Evolutionary conservation across 371 early-diverging fungal genomes (phyloP).

Genomic region (Dinochytrium kinnereticum): DNA sequence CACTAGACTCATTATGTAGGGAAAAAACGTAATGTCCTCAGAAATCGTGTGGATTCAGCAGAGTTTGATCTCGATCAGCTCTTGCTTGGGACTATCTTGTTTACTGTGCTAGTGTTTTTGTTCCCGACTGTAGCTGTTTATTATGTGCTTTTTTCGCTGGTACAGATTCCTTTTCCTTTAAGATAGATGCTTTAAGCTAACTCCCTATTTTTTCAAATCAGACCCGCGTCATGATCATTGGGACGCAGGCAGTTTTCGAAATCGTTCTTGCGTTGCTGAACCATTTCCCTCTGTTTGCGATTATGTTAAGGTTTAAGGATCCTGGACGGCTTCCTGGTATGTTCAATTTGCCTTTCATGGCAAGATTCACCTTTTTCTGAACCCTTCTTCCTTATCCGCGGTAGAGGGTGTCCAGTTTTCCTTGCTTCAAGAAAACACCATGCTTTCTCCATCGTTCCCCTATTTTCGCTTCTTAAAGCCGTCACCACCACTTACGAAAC

Average conservation of each 20-base stretch:
- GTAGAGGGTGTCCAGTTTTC: conserved; percentile 9
- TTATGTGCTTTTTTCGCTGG: conserved; percentile 86
- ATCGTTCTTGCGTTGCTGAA: conserved; percentile 85
- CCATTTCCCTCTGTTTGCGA: conserved; percentile 92
- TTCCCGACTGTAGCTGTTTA: conserved; percentile 95
- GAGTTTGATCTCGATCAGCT: conserved; percentile 96
- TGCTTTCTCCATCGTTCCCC: neutral
- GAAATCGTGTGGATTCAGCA: conserved; percentile 90
- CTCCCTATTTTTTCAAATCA: conserved; percentile 24
- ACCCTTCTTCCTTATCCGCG: neutral
- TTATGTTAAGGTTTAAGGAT: conserved; percentile 86
- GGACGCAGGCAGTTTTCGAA: conserved; percentile 80
- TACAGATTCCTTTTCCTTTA: conserved; percentile 44
- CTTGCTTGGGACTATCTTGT: conserved; percentile 90
- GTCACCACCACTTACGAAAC: neutral
- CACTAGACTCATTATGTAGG: conserved; percentile 48
- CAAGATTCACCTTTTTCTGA: neutral
- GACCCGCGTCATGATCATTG: conserved; percentile 81
- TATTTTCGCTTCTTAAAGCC: neutral
- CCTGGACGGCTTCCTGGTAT: conserved; percentile 85
- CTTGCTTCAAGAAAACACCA: neutral
- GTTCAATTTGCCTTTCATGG: neutral
- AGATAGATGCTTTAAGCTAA: neutral
- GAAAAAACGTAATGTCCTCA: conserved; percentile 87
- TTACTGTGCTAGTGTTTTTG: conserved; percentile 89